Conservation (phyloP, 2,329 filamentous ascomycete genomes). For the Paracoccidioides lutzii region DNA sequence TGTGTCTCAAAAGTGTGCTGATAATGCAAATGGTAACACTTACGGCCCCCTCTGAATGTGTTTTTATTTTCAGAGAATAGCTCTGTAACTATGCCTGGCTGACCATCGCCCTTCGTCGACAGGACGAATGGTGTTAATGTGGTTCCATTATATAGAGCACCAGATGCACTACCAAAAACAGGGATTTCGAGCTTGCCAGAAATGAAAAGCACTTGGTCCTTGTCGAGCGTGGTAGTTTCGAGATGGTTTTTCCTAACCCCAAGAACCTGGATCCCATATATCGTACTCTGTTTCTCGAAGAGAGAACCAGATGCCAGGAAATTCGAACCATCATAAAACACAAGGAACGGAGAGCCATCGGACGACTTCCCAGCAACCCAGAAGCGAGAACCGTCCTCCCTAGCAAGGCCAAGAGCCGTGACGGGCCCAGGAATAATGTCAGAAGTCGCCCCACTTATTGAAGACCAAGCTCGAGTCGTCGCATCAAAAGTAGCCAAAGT, state of each 20-base stretch:
- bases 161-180: conserved; percentile 67
- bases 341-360: conserved; percentile 60
- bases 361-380: conserved; percentile 67
- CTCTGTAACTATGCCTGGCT: conserved; percentile 60
- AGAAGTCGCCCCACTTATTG: conserved; percentile 43
- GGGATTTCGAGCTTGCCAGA: conserved; percentile 71
- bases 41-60: conserved; percentile 56
- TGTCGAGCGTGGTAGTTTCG: conserved; percentile 48
- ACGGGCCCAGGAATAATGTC: conserved; percentile 62
- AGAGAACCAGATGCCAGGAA: conserved; percentile 55
- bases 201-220: conserved; percentile 61
- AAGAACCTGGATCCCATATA: conserved; percentile 74
- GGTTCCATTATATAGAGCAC: conserved; percentile 77
- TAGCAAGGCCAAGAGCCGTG: conserved; percentile 61
- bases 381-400: conserved; percentile 55
- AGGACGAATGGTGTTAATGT: conserved; percentile 66
- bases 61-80: conserved; percentile 73
- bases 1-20: not conserved
- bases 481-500: conserved; percentile 63
- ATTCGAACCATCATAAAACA: conserved; percentile 63
- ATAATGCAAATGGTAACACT: conserved; percentile 22
- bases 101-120: conserved; percentile 53
- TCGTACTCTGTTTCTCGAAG: conserved; percentile 52
- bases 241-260: conserved; percentile 56
- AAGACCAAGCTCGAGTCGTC: conserved; percentile 52